These are phyloP conservation scores for Balakata baccata DNA, from an alignment of 345 rosid genomes.

Conservation along the genomic window DNA sequence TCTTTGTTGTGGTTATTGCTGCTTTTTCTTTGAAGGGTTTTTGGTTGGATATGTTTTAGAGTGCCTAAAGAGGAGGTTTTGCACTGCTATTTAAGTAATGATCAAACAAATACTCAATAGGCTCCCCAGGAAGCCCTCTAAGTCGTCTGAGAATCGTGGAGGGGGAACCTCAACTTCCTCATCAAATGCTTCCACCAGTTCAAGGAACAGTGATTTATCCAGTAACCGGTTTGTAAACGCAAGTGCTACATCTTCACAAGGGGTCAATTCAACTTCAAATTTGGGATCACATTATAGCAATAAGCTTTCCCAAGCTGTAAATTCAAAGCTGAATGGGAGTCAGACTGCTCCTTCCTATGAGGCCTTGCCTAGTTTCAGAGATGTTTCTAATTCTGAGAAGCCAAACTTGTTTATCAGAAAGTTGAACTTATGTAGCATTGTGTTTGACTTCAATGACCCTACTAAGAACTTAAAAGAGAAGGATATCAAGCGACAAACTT, in stretches of 20 bases:
- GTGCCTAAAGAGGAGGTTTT: slow-evolving; percentile 13
- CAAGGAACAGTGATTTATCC: slow-evolving; percentile 40
- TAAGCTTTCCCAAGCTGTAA: slow-evolving; percentile 40
- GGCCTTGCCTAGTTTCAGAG: no score
- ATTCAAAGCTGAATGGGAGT: slow-evolving; percentile 51
- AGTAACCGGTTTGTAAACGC: slow-evolving; percentile 32
- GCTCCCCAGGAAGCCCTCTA: slow-evolving; percentile 61
- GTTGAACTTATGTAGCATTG: no score
- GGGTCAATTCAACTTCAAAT: no score
- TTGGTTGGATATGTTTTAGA: slow-evolving; percentile 2
- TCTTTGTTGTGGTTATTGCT: slow-evolving; percentile 20
- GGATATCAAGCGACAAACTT: no score
- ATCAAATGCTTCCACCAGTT: slow-evolving; percentile 33
- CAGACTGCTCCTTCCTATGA: slow-evolving; percentile 30
- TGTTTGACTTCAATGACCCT: no score
- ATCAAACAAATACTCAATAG: slow-evolving; percentile 56
- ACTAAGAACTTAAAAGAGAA: no score
- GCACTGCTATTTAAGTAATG: slow-evolving; percentile 36
- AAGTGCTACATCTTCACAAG: slow-evolving; percentile 23
- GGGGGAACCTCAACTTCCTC: slow-evolving; percentile 43
- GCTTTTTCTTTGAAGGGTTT: slow-evolving; percentile 21
- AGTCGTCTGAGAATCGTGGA: slow-evolving; percentile 48
- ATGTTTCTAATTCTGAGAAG: no score
- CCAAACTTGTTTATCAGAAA: no score
- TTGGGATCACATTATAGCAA: slow-evolving; percentile 40